Conservation (phyloP, 139 green algal species). For the Pleodorina starrii region DNA sequence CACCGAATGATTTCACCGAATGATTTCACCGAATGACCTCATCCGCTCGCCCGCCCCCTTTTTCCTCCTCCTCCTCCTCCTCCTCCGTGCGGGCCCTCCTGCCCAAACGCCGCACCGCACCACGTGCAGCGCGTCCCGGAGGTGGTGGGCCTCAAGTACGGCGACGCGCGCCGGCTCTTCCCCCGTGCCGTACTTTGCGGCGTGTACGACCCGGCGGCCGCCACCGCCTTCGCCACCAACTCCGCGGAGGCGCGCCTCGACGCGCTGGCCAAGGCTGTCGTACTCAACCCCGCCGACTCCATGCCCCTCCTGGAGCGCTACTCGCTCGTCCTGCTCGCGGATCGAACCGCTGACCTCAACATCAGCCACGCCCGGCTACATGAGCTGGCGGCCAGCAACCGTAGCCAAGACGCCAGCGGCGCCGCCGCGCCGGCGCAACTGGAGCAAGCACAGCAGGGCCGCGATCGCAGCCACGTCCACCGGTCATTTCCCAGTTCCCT, state of each 20-base stretch:
- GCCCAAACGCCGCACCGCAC: too few relatives aligned
- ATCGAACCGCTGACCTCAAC: neutral
- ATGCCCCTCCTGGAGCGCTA: constrained; percentile 4
- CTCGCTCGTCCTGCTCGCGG: constrained; percentile 52
- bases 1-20: too few relatives aligned
- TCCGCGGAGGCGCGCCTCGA: constrained; percentile 29
- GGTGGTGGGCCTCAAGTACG: constrained; percentile 42
- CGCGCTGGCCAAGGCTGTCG: neutral
- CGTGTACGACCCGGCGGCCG: constrained; percentile 1
- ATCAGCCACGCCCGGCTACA: neutral
- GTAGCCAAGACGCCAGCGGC: too few relatives aligned
- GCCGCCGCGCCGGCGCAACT: neutral
- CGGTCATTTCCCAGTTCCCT: too few relatives aligned
- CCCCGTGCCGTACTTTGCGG: constrained; percentile 39
- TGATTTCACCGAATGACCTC: too few relatives aligned
- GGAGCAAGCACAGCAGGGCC: neutral
- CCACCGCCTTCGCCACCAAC: neutral
- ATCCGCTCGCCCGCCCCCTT: too few relatives aligned
- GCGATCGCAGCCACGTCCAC: too few relatives aligned
- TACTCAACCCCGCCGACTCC: constrained; percentile 52
- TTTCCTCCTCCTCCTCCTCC: too few relatives aligned
- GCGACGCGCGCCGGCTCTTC: constrained; percentile 45
- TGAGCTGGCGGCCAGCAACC: neutral
- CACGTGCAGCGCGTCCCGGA: constrained; percentile 6
- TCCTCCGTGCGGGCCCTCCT: too few relatives aligned